phyloP scores from a whole-genome alignment of 139 green algal species.

The Chlorella sp. region DNA sequence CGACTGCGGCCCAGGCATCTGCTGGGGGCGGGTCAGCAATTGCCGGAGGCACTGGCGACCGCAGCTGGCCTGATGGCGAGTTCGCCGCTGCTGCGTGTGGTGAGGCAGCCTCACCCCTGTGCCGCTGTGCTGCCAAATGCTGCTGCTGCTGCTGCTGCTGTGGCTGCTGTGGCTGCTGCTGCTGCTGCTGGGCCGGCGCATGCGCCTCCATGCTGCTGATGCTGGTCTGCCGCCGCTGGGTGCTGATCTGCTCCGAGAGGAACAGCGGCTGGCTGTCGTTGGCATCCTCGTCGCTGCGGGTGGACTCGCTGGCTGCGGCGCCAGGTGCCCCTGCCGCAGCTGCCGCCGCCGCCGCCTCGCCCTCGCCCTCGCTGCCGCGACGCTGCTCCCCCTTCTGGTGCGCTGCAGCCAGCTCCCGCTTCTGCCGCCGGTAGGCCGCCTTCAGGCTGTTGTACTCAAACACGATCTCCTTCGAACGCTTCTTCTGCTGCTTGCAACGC shows the following conservation, averaged over 20 bases:
- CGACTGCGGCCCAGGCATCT: not conserved
- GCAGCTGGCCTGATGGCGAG: not conserved
- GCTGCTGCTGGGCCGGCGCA: not conserved
- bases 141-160: not conserved
- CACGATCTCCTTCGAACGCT: too few species aligned
- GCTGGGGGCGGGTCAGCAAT: not conserved
- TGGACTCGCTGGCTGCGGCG: not conserved
- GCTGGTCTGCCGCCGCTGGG: not conserved
- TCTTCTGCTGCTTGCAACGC: not conserved
- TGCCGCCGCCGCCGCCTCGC: not conserved
- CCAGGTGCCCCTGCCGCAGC: not conserved
- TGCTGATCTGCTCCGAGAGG: not conserved
- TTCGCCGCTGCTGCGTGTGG: not conserved
- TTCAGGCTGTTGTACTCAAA: not conserved
- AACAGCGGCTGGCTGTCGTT: slow-evolving; percentile 3
- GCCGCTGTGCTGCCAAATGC: not conserved
- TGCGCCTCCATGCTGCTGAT: not conserved
- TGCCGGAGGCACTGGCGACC: not conserved
- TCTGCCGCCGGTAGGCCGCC: not conserved
- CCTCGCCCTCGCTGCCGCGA: not conserved
- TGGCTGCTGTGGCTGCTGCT: not conserved
- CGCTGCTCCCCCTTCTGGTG: not conserved
- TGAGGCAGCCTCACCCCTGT: too few species aligned
- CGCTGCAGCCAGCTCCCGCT: not conserved
- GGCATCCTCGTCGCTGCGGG: not conserved